phyloP scores from a whole-genome alignment of 2,329 filamentous ascomycete species.

The Mollisia scopiformis region DNA sequence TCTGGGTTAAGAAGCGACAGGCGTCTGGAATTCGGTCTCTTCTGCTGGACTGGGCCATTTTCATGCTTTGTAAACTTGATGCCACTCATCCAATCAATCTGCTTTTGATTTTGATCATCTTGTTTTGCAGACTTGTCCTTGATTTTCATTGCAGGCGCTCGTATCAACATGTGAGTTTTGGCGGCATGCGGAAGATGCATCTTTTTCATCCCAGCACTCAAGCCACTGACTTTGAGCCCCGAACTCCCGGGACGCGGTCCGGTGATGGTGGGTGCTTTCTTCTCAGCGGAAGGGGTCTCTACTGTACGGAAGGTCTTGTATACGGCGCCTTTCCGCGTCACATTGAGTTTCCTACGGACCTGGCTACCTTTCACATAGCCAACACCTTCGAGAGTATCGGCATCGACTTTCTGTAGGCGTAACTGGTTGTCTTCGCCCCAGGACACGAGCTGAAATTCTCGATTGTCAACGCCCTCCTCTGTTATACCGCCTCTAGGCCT shows the following conservation, averaged over 20 bases:
- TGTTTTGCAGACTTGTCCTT: conserved; percentile 30
- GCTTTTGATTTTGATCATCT: conserved; percentile 51
- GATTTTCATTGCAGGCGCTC: conserved; percentile 36
- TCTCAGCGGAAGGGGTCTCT: conserved; percentile 61
- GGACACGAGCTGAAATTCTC: conserved; percentile 91
- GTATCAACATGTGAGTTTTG: conserved; percentile 27
- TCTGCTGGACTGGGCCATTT: conserved; percentile 18
- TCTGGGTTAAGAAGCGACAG: conserved; percentile 36
- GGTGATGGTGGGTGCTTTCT: conserved; percentile 63
- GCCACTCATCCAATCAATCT: conserved; percentile 72
- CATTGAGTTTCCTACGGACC: conserved; percentile 64
- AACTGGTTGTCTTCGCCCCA: conserved; percentile 89
- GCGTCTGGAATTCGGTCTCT: conserved; percentile 30
- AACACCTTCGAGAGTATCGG: conserved; percentile 65
- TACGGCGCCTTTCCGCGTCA: conserved; percentile 80
- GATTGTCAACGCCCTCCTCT: conserved; percentile 72
- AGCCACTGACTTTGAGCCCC: conserved; percentile 37
- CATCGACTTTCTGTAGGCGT: conserved; percentile 74
- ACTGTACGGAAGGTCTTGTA: conserved; percentile 86
- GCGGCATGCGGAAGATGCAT: conserved; percentile 42
- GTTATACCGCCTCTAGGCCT: conserved; percentile 70
- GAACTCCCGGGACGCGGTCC: conserved; percentile 54
- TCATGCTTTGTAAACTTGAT: conserved; percentile 58
- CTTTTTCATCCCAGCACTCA: conserved; percentile 42
- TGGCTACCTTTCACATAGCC: conserved; percentile 73